Conservation (phyloP, 495 filamentous ascomycete species). For the Neurospora intermedia region DNA sequence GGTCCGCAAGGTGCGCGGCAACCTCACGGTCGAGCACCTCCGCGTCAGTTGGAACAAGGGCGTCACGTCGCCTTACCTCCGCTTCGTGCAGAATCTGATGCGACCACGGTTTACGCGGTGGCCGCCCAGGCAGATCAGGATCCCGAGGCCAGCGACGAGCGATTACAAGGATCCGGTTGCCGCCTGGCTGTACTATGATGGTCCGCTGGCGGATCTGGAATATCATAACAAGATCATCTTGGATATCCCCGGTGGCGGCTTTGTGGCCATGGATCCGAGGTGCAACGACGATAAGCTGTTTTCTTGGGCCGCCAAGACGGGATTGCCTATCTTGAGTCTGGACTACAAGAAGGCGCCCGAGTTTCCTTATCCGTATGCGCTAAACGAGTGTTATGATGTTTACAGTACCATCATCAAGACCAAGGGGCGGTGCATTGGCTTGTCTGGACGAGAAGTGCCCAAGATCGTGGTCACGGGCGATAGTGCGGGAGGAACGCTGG, state of each 20-base stretch:
- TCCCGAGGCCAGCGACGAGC: conserved; percentile 66
- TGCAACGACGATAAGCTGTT: conserved; percentile 87
- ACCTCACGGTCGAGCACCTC: conserved; percentile 82
- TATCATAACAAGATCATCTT: conserved; percentile 73
- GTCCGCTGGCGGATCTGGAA: conserved; percentile 62
- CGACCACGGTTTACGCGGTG: conserved; percentile 72
- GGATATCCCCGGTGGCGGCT: conserved; percentile 90
- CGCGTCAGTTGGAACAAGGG: conserved; percentile 93
- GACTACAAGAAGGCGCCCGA: conserved; percentile 95
- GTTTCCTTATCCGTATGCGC: conserved; percentile 85
- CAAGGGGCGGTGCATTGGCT: conserved; percentile 67
- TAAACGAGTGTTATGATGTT: conserved; percentile 95
- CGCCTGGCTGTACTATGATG: conserved; percentile 93
- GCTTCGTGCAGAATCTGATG: conserved; percentile 54
- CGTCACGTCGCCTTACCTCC: conserved; percentile 65
- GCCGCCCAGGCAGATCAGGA: conserved; percentile 68
- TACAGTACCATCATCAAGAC: conserved; percentile 72
- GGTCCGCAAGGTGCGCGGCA: conserved; percentile 79
- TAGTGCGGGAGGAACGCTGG: conserved; percentile 86
- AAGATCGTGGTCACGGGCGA: conserved; percentile 79
- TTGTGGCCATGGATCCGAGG: conserved; percentile 88
- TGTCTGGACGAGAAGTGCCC: conserved; percentile 62
- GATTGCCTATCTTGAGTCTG: conserved; percentile 75
- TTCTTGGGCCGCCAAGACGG: conserved; percentile 75
- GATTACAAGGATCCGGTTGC: conserved; percentile 72